These are phyloP conservation scores for Cyclospora cayetanensis DNA, from an alignment of 169 alveolate species.

Conservation along the genomic window DNA sequence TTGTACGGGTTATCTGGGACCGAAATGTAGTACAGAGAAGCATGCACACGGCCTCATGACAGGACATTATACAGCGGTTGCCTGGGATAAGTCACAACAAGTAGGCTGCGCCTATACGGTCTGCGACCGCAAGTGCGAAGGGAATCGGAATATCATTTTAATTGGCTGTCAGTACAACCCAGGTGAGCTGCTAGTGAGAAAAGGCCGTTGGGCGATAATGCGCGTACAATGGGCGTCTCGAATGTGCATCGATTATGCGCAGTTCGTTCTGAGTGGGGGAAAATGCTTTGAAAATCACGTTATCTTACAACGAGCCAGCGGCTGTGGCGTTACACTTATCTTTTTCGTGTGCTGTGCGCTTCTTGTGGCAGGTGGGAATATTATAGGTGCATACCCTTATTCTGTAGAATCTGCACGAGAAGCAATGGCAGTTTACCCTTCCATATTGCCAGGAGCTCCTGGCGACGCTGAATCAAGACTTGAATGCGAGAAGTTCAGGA, in stretches of 20 bases:
- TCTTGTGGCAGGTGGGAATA: background rate
- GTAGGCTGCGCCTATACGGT: slow-evolving; percentile 58
- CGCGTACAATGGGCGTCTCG: background rate
- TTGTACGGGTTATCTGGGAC: slow-evolving; percentile 38
- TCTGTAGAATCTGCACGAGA: background rate
- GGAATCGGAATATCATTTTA: background rate
- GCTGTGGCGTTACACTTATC: background rate
- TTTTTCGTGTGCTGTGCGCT: background rate
- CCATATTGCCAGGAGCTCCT: slow-evolving; percentile 24
- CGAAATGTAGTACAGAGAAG: background rate
- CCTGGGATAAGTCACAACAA: background rate
- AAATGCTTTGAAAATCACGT: background rate
- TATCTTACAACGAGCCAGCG: background rate
- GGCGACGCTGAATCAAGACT: background rate
- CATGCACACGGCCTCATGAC: slow-evolving; percentile 62
- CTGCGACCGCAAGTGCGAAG: slow-evolving; percentile 8
- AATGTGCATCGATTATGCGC: background rate
- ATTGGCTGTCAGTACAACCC: slow-evolving; percentile 65
- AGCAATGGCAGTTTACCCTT: background rate
- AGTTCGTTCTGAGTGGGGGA: background rate
- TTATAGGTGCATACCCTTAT: background rate
- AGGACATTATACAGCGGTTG: slow-evolving; percentile 47
- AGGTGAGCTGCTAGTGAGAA: background rate
- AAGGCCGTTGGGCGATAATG: background rate
- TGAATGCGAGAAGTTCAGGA: background rate